phyloP scores from a whole-genome alignment of 768 basidiomycete species.

The Boletus barrowsii region DNA sequence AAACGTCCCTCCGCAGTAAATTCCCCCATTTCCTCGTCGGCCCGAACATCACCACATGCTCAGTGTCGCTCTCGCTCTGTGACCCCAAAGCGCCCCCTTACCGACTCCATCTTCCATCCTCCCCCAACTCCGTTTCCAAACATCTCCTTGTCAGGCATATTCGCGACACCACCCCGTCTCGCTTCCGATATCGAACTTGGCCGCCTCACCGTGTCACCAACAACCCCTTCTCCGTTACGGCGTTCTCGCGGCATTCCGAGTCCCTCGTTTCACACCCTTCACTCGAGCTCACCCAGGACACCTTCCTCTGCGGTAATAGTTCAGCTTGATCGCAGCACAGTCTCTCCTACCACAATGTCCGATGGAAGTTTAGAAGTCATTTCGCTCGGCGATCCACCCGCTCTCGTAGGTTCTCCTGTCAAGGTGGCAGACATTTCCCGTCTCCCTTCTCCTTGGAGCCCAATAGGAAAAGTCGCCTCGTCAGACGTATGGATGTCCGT shows the following conservation, averaged over 20 bases:
- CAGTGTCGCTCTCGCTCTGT: conserved; percentile 3
- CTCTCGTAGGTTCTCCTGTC: conserved; percentile 7
- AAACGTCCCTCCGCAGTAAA: conserved; percentile 8
- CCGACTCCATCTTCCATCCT: conserved; percentile 12
- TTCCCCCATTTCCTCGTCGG: conserved; percentile 4
- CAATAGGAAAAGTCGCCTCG: conserved; percentile 6
- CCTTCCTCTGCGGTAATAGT: conserved; percentile 15
- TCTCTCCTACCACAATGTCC: conserved; percentile 24
- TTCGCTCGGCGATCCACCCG: conserved; percentile 15
- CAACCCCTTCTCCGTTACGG: background rate
- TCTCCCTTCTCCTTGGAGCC: conserved; percentile 33
- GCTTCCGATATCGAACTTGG: conserved; percentile 2
- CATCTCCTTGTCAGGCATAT: conserved; percentile 20
- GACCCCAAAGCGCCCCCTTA: background rate
- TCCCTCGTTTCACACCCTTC: conserved; percentile 6
- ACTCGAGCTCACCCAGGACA: conserved; percentile 9
- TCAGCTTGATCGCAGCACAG: conserved; percentile 21
- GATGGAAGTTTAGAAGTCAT: conserved; percentile 24
- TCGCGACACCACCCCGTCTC: conserved; percentile 13
- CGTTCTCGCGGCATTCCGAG: background rate
- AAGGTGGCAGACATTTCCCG: background rate
- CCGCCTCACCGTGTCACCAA: background rate
- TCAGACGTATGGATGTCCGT: conserved; percentile 25
- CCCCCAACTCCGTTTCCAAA: conserved; percentile 14
- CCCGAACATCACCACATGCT: background rate